Base-by-base conservation (phyloP, 202 grass and related monocot genomes). In the Panicum hallii region DNA sequence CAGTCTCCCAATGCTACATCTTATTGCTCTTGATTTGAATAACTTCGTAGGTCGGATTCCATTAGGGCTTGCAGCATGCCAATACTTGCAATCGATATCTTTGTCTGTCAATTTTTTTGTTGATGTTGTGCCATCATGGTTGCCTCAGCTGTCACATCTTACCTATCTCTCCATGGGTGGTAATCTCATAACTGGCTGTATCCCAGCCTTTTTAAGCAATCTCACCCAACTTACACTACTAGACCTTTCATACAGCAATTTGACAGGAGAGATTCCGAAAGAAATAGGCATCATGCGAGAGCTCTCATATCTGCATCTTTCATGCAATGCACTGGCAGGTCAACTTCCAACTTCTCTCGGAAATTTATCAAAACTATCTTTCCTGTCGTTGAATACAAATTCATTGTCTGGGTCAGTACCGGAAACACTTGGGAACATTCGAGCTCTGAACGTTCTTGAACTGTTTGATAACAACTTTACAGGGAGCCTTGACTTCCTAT, bases 231-330 rank as follows among this genome's bases (percentile, higher is more conserved):
- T 83, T 34, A 15, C 2, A 8, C 0, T 0, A 41, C 56, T 83
- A 26, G 70, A 22, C 6, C 1, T 82, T 28, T 9, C 17, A 22
- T 82, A 6, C 23, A 36, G 55, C 19, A 40, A 82, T 11, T 42
- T 82, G 1, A 63, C 53, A 20, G 80, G 68, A 50, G 19, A 50
- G 4, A 73, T 82, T 63, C 84, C 87, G 7, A 64, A 73, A 16
- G 72, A 88, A 80, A 20, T 94, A 45, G 77, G 58, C 1, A 57
- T 73, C 63, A 50, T 94, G 46, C 41, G n/a, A 52, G 72, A 77
- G 16, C 76, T 94, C 62, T 75, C 77, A 5, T 17, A 34, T 19
- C 63, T 93, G 36, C n/a, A 49, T 82, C 79, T 93, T 47, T 72
- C 85, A 61, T 3, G 1, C 11, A 90, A 89, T 46, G 16, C 70